Base-by-base conservation (phyloP, 106 monocot species). In the Phalaenopsis aphrodite region DNA sequence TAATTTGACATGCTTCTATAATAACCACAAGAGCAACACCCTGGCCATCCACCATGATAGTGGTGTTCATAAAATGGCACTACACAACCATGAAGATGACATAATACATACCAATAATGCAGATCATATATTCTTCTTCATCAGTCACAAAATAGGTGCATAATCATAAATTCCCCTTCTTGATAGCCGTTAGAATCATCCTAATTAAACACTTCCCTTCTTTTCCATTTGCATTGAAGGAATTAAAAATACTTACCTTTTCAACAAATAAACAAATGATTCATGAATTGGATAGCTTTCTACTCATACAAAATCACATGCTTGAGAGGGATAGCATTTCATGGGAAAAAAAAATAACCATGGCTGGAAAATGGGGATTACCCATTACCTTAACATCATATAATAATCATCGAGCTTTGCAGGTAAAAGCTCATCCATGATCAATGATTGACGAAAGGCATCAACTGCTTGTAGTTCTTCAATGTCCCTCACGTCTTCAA, bases 361-460 rank as follows among this genome's bases (percentile, higher is more conserved):
- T 61, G 61, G 19, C 21, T 61, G 11, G 64, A 24, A 24, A 24
- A n/a, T 10, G 14, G 7, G 2, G 64, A 24, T 23, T 23, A 65
- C 24, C 61, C 17, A 12, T 57, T 52, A 95, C 94, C 94, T 95
- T 55, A 95, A 72, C 88, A 95, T 86, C 84, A 87, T 88, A 61
- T 95, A 90, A 84, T 95, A 95, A 84, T 91, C 89, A 78, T 95
- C 94, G 72, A 86, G 90, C 79, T 77, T 85, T 38, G 90, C 64
- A 82, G 94, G 92, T 41, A 95, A 82, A 76, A 95, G 78, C 24
- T 92, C 90, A 78, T 95, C 94, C 72, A 83, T 64, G 52, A 87
- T 81, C 37, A 95, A 71, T 19, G 84, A 39, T 49, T 87, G 90
- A 42, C 92, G 88, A 83, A 95, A 95, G 47, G 84, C 85, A 83